Evolutionary conservation across 371 early-diverging fungal species (phyloP).

Genomic region (Rhizoclosmatium hyalinum): DNA sequence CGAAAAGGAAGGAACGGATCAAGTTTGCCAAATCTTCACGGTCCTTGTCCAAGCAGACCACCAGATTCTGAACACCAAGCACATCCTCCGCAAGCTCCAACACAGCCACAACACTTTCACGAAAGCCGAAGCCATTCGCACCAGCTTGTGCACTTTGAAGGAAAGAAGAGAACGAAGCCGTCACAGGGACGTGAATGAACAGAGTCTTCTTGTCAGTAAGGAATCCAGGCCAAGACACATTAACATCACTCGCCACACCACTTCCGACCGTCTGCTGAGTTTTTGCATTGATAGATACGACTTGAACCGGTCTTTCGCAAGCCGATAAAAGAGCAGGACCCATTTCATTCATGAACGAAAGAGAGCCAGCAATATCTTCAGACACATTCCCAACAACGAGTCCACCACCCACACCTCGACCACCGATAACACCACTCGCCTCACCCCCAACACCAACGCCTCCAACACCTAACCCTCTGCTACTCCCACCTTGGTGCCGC

Average conservation of each 20-base stretch:
- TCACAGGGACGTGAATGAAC: constrained; percentile 30
- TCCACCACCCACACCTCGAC: background rate
- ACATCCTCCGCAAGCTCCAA: constrained; percentile 44
- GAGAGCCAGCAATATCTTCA: background rate
- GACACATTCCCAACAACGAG: background rate
- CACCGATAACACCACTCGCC: background rate
- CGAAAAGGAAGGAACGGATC: constrained; percentile 38
- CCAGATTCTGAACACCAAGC: constrained; percentile 29
- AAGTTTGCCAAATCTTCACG: constrained; percentile 34
- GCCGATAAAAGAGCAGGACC: constrained; percentile 3
- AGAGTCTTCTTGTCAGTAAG: constrained; percentile 27
- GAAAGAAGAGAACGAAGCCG: constrained; percentile 6
- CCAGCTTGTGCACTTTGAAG: background rate
- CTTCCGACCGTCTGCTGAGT: background rate
- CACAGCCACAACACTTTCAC: constrained; percentile 34
- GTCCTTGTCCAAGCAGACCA: constrained; percentile 42
- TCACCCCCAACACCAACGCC: background rate
- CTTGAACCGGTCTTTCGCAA: constrained; percentile 18
- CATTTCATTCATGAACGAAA: constrained; percentile 31
- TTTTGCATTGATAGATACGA: constrained; percentile 23
- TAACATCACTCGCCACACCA: background rate
- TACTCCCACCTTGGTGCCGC: constrained; percentile 5
- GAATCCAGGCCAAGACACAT: constrained; percentile 28
- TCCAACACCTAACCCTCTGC: background rate
- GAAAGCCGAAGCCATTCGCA: constrained; percentile 27